Conservation (phyloP, 352 stramenopile species). For the Globisporangium okanoganense region DNA sequence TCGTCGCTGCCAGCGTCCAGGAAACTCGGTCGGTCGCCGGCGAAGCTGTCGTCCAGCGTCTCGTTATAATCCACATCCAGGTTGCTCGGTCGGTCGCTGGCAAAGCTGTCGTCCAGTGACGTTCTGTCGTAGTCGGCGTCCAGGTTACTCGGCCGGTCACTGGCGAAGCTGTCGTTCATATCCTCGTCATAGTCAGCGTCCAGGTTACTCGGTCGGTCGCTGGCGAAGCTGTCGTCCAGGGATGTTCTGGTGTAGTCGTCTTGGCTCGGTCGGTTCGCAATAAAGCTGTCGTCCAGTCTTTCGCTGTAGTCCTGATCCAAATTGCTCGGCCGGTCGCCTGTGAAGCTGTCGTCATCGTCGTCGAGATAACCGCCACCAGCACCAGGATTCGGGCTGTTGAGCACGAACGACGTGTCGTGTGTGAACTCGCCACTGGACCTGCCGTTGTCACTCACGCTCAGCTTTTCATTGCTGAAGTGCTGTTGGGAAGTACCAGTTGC, state of each 20-base stretch:
- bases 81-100: background rate
- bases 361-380: background rate
- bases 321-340: background rate
- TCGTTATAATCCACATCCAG: background rate
- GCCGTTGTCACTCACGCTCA: background rate
- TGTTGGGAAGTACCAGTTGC: background rate
- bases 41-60: constrained; percentile 10
- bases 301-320: constrained; percentile 1
- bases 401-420: constrained; percentile 9
- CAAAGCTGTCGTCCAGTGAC: background rate
- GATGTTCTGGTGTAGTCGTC: background rate
- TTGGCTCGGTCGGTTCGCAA: background rate
- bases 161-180: constrained; percentile 9
- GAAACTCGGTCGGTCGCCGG: background rate
- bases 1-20: background rate
- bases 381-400: background rate
- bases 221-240: background rate
- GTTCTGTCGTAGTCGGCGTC: background rate
- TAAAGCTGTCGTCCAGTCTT: constrained; percentile 13
- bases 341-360: constrained; percentile 10
- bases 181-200: background rate
- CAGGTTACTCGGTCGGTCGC: background rate
- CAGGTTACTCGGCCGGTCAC: background rate
- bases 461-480: background rate
- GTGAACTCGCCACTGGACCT: background rate